Evolutionary conservation across 192 early-diverging fungal species (phyloP).

Genomic region (Backusella sp.): DNA sequence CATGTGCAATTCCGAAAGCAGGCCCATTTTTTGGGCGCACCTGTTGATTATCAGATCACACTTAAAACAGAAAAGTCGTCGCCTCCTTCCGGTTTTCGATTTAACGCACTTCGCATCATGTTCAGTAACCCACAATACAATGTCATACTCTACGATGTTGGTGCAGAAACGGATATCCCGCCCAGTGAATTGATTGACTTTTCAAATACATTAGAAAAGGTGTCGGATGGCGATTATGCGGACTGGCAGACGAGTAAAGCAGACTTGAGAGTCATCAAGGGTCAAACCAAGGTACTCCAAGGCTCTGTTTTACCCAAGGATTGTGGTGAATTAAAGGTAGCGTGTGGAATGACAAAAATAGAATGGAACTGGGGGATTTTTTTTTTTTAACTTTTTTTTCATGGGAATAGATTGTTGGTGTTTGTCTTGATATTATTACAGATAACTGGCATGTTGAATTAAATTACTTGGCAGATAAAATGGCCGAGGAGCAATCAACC

Average conservation of each 20-base stretch:
- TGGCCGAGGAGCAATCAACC: conserved; percentile 25
- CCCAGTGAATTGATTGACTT: conserved; percentile 27
- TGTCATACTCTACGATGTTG: conserved; percentile 39
- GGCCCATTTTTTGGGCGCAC: conserved; percentile 54
- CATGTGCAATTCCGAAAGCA: conserved; percentile 46
- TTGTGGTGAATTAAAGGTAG: conserved; percentile 62
- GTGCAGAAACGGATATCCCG: background rate
- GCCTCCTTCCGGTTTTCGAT: conserved; percentile 46
- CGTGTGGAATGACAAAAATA: background rate
- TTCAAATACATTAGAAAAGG: conserved; percentile 9
- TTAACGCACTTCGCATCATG: conserved; percentile 48
- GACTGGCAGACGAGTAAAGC: conserved; percentile 39
- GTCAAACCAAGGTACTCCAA: conserved; percentile 58
- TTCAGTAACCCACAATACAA: conserved; percentile 63
- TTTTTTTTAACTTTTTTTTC: background rate
- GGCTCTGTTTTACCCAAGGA: conserved; percentile 50
- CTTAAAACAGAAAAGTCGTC: conserved; percentile 40
- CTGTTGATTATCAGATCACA: conserved; percentile 60
- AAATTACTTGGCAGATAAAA: conserved; percentile 35
- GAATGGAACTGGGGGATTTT: background rate
- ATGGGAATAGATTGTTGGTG: conserved; percentile 40
- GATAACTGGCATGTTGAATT: conserved; percentile 47
- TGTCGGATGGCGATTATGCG: conserved; percentile 16
- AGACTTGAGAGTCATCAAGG: conserved; percentile 49
- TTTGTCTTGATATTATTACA: conserved; percentile 44